Base-by-base conservation (phyloP, 2,329 filamentous ascomycete genomes). In the Arthrobotrys conoides region DNA sequence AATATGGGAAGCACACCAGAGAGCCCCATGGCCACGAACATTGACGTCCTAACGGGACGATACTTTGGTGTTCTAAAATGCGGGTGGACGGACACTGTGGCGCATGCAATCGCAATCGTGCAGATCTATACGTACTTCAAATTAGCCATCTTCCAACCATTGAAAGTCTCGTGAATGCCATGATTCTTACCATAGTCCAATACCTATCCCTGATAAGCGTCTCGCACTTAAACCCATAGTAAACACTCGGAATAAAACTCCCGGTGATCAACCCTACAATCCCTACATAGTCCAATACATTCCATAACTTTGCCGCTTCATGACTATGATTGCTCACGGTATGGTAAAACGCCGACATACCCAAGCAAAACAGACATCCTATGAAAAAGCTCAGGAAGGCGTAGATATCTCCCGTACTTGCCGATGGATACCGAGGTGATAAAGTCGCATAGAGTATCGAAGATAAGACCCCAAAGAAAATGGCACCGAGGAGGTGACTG, bases 221-320 rank as follows among this genome's bases (percentile, higher is more conserved):
- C 80, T 90, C 86, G 82, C 91, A 93, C 82, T 89, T 93, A 84
- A 97, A 93, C 2, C 91, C 94, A 84, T 96, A 97, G 84, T 93
- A 96, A 76, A 99, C 85, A 63, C 92, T 92, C 1, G 96, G 94
- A 55, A 98, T 89, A 83, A 95, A 97, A 83, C 92, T 95, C 5
- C 96, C 96, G 81, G 95, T 92, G 76, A 98, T 98, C 81, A 99
- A 86, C 61, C 91, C 89, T 33, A 98, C 93, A 81, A 99, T 99
- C 5, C 96, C 96, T 4, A 95, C 89, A 84, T 99, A 98, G 84
- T 99, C 96, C 71, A 98, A 86, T 84, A 97, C 93, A 84, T 98
- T 98, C 10, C 94, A 94, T 87, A 93, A 92, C 79, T 89, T 91
- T 1, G 92, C 90, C 14, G 97, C 93, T 0, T 85, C 85, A 44